A percentile compares a stretch with the other conserved stretches of the same genome.
phyloP scores from a whole-genome alignment of 192 early-diverging fungal species.

The Cladochytrium replicatum region DNA sequence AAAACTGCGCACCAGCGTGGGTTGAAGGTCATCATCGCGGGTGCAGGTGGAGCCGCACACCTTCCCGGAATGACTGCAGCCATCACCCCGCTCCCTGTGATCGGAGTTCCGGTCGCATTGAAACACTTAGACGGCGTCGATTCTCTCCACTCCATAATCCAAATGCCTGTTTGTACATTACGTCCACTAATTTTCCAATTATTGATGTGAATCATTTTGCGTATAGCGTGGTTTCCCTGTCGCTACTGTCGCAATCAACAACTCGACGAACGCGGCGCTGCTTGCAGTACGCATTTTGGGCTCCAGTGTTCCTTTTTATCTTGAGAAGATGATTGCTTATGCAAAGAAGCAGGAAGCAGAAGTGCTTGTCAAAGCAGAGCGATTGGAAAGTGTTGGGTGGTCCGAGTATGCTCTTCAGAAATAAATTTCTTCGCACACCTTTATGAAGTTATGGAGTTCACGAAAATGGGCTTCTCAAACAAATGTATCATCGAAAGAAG shows the following conservation, averaged over 20 bases:
- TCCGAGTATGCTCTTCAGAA: constrained; percentile 49
- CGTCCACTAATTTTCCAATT: not conserved
- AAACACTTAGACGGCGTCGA: constrained; percentile 91
- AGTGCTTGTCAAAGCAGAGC: constrained; percentile 81
- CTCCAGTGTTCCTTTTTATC: constrained; percentile 60
- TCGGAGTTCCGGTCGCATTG: constrained; percentile 93
- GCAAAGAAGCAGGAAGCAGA: constrained; percentile 73
- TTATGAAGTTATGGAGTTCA: too few relatives aligned
- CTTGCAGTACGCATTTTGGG: constrained; percentile 89
- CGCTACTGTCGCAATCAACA: constrained; percentile 98
- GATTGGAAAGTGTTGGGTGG: constrained; percentile 72
- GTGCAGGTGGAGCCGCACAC: constrained; percentile 96
- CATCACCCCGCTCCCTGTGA: constrained; percentile 91
- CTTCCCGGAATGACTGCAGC: constrained; percentile 99
- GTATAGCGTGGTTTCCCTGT: constrained; percentile 92
- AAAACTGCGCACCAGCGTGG: constrained; percentile 77
- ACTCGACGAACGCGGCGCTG: constrained; percentile 91
- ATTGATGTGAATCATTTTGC: not conserved
- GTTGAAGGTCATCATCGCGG: constrained; percentile 94
- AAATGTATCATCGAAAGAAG: too few relatives aligned
- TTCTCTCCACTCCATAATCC: constrained; percentile 95
- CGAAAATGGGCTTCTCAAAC: too few relatives aligned
- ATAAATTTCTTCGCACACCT: too few relatives aligned
- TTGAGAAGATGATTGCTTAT: constrained; percentile 70
- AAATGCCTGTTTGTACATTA: constrained; percentile 80